Base-by-base conservation (phyloP, 2,329 filamentous ascomycete genomes). In the Claviceps sp. region DNA sequence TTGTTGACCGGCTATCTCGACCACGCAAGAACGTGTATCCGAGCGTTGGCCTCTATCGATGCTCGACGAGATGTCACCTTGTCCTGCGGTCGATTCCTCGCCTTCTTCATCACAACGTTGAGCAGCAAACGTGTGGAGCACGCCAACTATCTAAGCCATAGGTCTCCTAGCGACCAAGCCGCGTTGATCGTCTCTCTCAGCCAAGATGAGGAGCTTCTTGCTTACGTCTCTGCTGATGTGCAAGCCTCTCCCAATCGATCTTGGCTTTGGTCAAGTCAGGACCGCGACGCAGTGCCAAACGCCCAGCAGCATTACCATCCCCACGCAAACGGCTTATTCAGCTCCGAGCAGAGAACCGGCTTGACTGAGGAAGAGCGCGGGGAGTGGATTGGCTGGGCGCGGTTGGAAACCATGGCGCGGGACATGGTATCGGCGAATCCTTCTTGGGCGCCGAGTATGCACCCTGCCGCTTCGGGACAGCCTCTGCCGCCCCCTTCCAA, bases 191-290 rank as follows among this genome's bases (percentile, higher is more conserved):
- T 64, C 26, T 65, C 65, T 20, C 57, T 70, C 2, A 60, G 64
- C 46, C 73, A 75, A 3, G 90, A 98, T 61, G 90, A 97, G 63
- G 91, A 96, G 64, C 77, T 97, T 59, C 71, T 97, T 30, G 87
- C 84, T 0, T 95, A 95, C 60, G 81, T 87, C 1, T 91, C 87
- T 34, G 87, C 84, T 0, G 93, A 97, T 67, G 74, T 94, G 61
- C 91, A 97, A 67, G 86, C 84, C 1, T 81, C 78, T n/a, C 74
- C 77, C 0, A 84, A 89, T 50, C 80, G 80, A 38, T 83, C 84
- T 13, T 97, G 91, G 91, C 78, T 90, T 4, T 96, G 90, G 91
- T 70, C 78, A 60, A 75, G 78, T 34, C 75, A 75, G 38, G 82
- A 85, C 59, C 65, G 67, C 43, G 74, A 76, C 43, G 55, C 61